Evolutionary conservation across 1,139 yeast genomes (phyloP).

Genomic region (Sugiyamaella novakii): DNA sequence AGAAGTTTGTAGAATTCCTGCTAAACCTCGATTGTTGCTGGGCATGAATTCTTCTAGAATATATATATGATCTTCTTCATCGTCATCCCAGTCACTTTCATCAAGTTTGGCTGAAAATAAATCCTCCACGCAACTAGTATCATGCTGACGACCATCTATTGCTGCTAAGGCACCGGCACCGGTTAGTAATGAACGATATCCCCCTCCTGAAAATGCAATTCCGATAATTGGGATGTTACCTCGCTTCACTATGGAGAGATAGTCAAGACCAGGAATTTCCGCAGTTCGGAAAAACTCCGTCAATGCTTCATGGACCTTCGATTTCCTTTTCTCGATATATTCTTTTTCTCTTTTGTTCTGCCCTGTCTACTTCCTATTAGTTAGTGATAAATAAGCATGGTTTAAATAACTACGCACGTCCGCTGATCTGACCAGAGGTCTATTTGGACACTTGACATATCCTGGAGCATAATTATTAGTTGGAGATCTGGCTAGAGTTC

Average conservation of each 20-base stretch:
- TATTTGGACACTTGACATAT: slow-evolving; percentile 24
- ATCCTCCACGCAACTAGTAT: slow-evolving; percentile 34
- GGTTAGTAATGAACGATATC: slow-evolving; percentile 65
- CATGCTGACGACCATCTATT: slow-evolving; percentile 28
- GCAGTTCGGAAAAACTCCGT: slow-evolving; percentile 42
- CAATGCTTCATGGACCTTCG: slow-evolving; percentile 18
- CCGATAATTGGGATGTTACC: slow-evolving; percentile 44
- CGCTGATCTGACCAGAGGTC: slow-evolving; percentile 24
- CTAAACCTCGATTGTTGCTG: slow-evolving; percentile 54
- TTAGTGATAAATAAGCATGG: background rate
- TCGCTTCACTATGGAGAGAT: slow-evolving; percentile 18
- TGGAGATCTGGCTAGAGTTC: slow-evolving; percentile 18
- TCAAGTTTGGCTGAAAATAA: slow-evolving; percentile 4
- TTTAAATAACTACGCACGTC: slow-evolving; percentile 13
- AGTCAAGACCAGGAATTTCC: slow-evolving; percentile 40
- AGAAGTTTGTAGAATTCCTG: slow-evolving; percentile 70
- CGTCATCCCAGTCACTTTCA: slow-evolving; percentile 5
- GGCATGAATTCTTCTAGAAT: background rate
- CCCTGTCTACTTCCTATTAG: slow-evolving; percentile 16
- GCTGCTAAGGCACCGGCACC: slow-evolving; percentile 55
- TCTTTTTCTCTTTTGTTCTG: slow-evolving; percentile 17
- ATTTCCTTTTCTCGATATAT: slow-evolving; percentile 20
- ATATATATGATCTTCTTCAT: slow-evolving; percentile 1
- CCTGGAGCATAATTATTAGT: slow-evolving; percentile 27
- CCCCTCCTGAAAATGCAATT: slow-evolving; percentile 72